Evolutionary conservation across 495 filamentous ascomycete genomes (phyloP), one percentile per base, ranked within the genome.

Genomic region (Daldinia decipiens): DNA sequence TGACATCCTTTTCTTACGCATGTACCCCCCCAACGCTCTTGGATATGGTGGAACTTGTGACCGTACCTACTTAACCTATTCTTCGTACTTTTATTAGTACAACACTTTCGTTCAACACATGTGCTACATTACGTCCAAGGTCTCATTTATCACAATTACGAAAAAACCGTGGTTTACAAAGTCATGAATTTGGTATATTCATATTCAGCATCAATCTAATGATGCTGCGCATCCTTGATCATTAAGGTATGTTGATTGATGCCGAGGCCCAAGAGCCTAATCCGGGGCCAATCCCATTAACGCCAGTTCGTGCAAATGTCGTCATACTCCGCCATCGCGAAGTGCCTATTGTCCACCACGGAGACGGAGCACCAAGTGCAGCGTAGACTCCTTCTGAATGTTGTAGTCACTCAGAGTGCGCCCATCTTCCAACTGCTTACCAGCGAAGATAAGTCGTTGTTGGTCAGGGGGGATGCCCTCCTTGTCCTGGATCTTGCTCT

Each of bases 401-500:
- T 96, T 96, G 87, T 96, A 96, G 77, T 96, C 93, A 59, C 89
- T 92, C 59, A 95, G 81, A 5, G 92, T 93, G 52, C 90, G 86
- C 4, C 93, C 93, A 79, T 96, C 93, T 77, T 96, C 93, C 68
- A 96, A 80, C 83, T 95, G 92, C 86, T 95, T 95, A 74, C 92
- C 92, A 80, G 92, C 92, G 75, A 95, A 95, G 82, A 95, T 95
- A 68, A 95, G 84, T 77, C 92, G 90, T 81, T 94, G 92, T 80
- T 95, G 92, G 79, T 95, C 92, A 38, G 93, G 92, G 39, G 92
- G 92, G 61, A 95, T 95, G 54, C 92, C 92, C 79, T 95, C 92
- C 86, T 95, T 96, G 76, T 94, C 93, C 79, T 97, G 93, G 58
- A 97, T 97, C 86, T 97, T 97, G 27, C 82, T 84, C 87, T 97